Conservation (phyloP, 495 filamentous ascomycete genomes). For the Xylaria flabelliformis region DNA sequence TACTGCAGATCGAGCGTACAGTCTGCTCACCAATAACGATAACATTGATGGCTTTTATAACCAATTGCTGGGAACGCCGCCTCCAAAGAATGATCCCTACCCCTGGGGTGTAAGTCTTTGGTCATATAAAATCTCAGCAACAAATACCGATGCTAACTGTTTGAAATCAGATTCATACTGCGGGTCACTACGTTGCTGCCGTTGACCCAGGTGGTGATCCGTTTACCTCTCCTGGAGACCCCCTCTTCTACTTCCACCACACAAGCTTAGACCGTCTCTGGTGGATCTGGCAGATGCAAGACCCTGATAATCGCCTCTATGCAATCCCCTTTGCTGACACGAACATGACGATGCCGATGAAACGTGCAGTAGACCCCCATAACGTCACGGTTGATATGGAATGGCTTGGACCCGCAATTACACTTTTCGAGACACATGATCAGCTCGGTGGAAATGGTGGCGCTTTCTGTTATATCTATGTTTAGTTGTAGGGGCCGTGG, state of each 20-base stretch:
- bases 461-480: slow-evolving; percentile 48
- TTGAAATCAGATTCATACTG: slow-evolving; percentile 58
- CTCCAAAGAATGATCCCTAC: slow-evolving; percentile 45
- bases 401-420: slow-evolving; percentile 42
- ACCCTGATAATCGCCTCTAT: slow-evolving; percentile 40
- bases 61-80: slow-evolving; percentile 53
- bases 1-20: slow-evolving; percentile 53
- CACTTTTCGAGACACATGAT: slow-evolving; percentile 45
- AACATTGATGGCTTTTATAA: slow-evolving; percentile 62
- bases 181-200: slow-evolving; percentile 65
- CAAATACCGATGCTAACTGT: slow-evolving; percentile 33
- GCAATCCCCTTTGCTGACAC: slow-evolving; percentile 31
- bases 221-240: slow-evolving; percentile 57
- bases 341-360: slow-evolving; percentile 35
- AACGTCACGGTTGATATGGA: slow-evolving; percentile 42
- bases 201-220: slow-evolving; percentile 66
- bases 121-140: neutral
- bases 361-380: slow-evolving; percentile 34
- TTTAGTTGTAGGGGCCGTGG: slow-evolving; percentile 28
- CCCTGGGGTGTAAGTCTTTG: slow-evolving; percentile 45
- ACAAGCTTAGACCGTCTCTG: slow-evolving; percentile 63
- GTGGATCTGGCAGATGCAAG: slow-evolving; percentile 63
- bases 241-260: slow-evolving; percentile 65
- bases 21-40: slow-evolving; percentile 54
- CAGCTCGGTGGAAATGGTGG: slow-evolving; percentile 45